A percentile compares a stretch with the other conserved stretches of the same genome.
phyloP scores from a whole-genome alignment of 192 early-diverging fungal species.

The Phlyctochytrium arcticum region DNA sequence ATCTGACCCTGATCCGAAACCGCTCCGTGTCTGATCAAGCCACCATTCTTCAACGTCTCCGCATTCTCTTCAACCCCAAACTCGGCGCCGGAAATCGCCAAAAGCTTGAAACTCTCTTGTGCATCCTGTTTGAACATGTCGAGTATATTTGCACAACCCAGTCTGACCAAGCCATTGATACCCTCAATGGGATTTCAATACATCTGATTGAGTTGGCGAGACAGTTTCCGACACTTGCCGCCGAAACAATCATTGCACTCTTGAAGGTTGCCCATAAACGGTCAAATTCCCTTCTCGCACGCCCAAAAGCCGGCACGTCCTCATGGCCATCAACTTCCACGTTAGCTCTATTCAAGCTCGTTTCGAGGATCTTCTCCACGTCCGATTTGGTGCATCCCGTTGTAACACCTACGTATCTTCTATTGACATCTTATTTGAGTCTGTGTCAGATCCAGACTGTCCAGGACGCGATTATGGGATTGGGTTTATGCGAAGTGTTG shows the following conservation, averaged over 20 bases:
- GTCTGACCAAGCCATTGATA: too few relatives aligned
- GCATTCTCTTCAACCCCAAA: conserved; percentile 78
- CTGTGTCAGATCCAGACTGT: conserved; percentile 56
- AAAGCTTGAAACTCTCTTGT: conserved; percentile 62
- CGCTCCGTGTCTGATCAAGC: conserved; percentile 65
- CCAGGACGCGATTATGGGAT: conserved; percentile 64
- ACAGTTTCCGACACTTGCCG: conserved; percentile 13
- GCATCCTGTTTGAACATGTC: conserved; percentile 67
- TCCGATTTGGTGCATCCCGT: conserved; percentile 88
- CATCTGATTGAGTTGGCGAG: conserved; percentile 31
- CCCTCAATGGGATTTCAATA: conserved; percentile 20
- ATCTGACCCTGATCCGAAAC: conserved; percentile 60
- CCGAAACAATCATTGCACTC: conserved; percentile 2
- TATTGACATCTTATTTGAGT: conserved; percentile 74
- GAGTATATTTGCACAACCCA: conserved; percentile 59
- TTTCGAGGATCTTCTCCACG: conserved; percentile 82
- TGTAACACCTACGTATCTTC: conserved; percentile 76
- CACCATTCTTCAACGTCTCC: conserved; percentile 75
- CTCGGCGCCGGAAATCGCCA: conserved; percentile 76
- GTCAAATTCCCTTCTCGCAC: not conserved
- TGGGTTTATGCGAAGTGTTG: conserved; percentile 68
- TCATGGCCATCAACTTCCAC: not conserved
- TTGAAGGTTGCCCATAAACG: conserved; percentile 10
- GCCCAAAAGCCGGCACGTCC: not conserved
- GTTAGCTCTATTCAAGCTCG: conserved; percentile 60